Evolutionary conservation across 192 early-diverging fungal species (phyloP), one percentile per base, ranked within the genome.

Genomic region (Umbelopsis sp.): DNA sequence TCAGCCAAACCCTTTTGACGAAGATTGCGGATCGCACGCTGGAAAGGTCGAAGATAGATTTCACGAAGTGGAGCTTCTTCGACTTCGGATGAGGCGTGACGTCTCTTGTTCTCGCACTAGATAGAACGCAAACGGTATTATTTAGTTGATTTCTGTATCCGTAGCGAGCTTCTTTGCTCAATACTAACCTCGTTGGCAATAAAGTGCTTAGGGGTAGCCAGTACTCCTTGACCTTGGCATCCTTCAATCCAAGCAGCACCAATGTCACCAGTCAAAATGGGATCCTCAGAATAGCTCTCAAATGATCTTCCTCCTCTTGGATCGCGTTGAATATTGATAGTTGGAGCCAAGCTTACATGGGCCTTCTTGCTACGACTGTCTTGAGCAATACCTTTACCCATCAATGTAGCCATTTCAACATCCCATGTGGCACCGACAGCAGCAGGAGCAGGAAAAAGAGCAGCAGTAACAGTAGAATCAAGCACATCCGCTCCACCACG

Each of bases 301-400:
- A 54, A 54, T 2, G 52, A 54, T 54, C 52, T 54, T 29, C 52
- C 52, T 54, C 52, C 52, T 54, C 52, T 54, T 54, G 52, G 52
- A 54, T 54, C 52, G 25, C 52, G 52, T 26, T 54, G 52, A 26
- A 54, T 54, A 24, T 54, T 54, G 26, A 54, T 54, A 29, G 21
- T 54, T 2, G 52, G 52, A 9, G 52, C 52, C 52, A 54, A 54
- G 52, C 52, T 54, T 4, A 54, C 52, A 29, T 54, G 52, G 25
- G 52, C 52, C 52, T 41, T 38, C 68, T 72, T 72, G 53, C 71
- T 51, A 12, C 68, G 41, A 21, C 34, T 68, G 36, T 68, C 71
- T 71, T 72, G 52, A 16, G 71, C 71, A 52, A 68, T 54, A 71
- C 41, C 36, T 51, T 41, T 45, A 17, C 71, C 59, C 41, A 65